A percentile compares a stretch with the other conserved stretches of the same genome.
phyloP scores from a whole-genome alignment of 2,329 filamentous ascomycete genomes.

The Cercospora sp. region DNA sequence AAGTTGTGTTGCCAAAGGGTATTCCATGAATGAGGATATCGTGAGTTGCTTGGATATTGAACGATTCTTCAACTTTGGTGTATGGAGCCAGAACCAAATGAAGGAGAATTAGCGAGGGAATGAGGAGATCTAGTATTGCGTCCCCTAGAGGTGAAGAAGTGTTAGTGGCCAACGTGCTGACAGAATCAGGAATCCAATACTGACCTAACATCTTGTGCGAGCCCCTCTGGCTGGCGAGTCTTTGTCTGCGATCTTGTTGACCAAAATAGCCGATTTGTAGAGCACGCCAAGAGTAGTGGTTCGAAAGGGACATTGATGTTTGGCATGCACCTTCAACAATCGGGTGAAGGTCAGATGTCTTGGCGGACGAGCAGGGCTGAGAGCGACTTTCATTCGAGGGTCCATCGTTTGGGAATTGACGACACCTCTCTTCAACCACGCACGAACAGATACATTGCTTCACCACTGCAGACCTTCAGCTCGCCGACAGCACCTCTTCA shows the following conservation, averaged over 20 bases:
- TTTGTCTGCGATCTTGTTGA: background rate
- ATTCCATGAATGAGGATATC: constrained; percentile 83
- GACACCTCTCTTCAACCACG: constrained; percentile 10
- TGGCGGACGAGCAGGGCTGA: constrained; percentile 1
- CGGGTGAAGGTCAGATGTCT: background rate
- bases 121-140: constrained; percentile 52
- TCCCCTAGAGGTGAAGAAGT: constrained; percentile 43
- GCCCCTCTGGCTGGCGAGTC: background rate
- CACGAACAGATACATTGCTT: background rate
- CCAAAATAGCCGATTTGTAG: constrained; percentile 25
- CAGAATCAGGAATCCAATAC: background rate
- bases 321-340: background rate
- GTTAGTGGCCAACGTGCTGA: background rate
- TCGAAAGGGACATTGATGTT: constrained; percentile 26
- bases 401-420: constrained; percentile 6
- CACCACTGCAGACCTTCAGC: background rate
- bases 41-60: constrained; percentile 92
- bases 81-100: constrained; percentile 65
- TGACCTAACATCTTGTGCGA: constrained; percentile 5
- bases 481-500: constrained; percentile 6
- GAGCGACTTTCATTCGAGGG: background rate
- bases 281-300: constrained; percentile 25
- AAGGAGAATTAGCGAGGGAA: constrained; percentile 53
- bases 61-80: constrained; percentile 98
- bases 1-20: constrained; percentile 47